These are phyloP conservation scores for Pseudomonodictys pantanalensis DNA, from an alignment of 495 filamentous ascomycete species.

Conservation along the genomic window DNA sequence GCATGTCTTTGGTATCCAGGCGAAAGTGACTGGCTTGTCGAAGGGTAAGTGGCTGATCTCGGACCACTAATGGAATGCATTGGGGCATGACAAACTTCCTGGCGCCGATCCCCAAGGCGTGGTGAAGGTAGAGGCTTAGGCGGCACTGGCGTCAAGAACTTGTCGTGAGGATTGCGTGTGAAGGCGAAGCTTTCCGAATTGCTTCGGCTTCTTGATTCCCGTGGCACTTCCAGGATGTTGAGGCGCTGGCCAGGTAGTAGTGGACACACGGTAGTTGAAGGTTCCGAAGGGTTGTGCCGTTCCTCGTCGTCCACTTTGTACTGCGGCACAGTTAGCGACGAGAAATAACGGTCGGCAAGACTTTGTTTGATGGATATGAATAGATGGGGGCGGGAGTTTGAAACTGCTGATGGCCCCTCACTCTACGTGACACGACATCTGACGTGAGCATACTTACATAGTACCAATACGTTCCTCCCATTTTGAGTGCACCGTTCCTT, in stretches of 20 bases:
- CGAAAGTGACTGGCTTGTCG: conserved; percentile 3
- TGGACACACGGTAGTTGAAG: conserved; percentile 75
- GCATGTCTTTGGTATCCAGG: conserved; percentile 8
- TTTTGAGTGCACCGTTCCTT: conserved; percentile 77
- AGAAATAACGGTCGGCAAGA: no score
- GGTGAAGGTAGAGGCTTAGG: conserved; percentile 49
- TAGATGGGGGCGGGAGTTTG: no score
- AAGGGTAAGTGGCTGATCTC: conserved; percentile 17
- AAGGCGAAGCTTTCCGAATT: conserved; percentile 50
- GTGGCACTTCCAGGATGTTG: conserved; percentile 77
- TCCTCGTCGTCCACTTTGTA: conserved; percentile 77
- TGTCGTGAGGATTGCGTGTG: conserved; percentile 76
- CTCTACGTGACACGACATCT: background rate
- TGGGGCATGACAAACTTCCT: conserved; percentile 9
- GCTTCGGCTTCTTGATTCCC: conserved; percentile 50
- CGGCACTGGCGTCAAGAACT: conserved; percentile 66
- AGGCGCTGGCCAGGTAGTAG: conserved; percentile 81
- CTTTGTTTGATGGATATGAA: no score
- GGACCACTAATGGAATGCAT: conserved; percentile 2
- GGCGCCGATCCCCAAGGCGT: conserved; percentile 15
- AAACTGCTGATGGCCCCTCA: background rate
- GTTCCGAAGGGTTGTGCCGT: conserved; percentile 64
- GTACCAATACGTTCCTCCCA: conserved; percentile 93
- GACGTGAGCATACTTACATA: conserved; percentile 59
- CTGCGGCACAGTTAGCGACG: conserved; percentile 45